Base-by-base conservation (phyloP, 1,284 basidiomycete genomes). In the Hemileia vastatrix region DNA sequence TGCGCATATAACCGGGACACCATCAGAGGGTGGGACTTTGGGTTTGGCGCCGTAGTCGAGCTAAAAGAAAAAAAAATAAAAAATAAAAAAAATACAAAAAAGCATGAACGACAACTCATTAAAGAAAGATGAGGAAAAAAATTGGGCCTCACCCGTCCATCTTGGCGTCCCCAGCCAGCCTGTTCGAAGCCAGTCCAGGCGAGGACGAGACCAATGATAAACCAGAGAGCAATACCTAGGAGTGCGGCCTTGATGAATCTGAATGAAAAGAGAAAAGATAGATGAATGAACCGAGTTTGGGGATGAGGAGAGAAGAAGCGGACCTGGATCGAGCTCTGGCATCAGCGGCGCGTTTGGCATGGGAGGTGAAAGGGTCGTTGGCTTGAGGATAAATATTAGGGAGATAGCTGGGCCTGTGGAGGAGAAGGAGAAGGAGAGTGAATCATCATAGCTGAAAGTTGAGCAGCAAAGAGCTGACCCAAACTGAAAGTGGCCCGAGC, bases 11-110 rank as follows among this genome's bases (percentile, higher is more conserved):
- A 61, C 44, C 24, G 50, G 40, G 9, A 19, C 33, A 6, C 58
- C 58, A 45, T 61, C 58, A 5, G 33, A 21, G 11, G 44, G 33
- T 27, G 58, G 58, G 23, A 61, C 50, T 19, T 51, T 32, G n/a
- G 58, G 58, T 45, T 61, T 61, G 6, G 58, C 58, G 19, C 58
- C 58, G 36, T 61, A 61, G 40, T 61, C 50, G 13, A 45, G 36
- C 58, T 61, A 48, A 6, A 44, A 18, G 6, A 45, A 43, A 2
- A n/a, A 9, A 47, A 11, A 44, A 4, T 15, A 56, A 27, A 44
- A 44, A 21, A 6, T 56, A 18, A 11, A 45, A 43, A 2, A n/a
- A 9, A 47, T 18, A 44, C 2, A 24, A 56, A 27, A 44, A 44
- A 21, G 54, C 13, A 13, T 11, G n/a, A 11, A 27, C 27, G 15